phyloP scores from a whole-genome alignment of 2,329 filamentous ascomycete species.

The Sporothrix protearum region DNA sequence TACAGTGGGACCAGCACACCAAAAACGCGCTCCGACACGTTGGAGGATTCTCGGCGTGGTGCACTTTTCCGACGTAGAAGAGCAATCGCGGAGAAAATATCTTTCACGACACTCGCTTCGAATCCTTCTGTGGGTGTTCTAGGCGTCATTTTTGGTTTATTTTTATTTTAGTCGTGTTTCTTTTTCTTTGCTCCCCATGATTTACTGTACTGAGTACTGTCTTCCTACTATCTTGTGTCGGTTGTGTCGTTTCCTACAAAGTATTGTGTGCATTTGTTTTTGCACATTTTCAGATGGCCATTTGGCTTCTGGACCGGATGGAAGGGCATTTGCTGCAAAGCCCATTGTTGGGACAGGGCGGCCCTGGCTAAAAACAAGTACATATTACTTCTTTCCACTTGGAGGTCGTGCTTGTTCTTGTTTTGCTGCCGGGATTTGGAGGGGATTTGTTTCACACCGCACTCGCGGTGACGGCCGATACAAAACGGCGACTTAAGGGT shows the following conservation, averaged over 20 bases:
- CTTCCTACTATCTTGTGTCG: not conserved
- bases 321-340: conserved; percentile 1
- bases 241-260: too few species aligned
- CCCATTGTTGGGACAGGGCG: conserved; percentile 12
- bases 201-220: not conserved
- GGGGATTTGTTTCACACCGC: not conserved
- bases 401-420: too few species aligned
- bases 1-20: not conserved
- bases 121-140: conserved; percentile 4
- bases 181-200: not conserved
- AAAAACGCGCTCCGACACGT: not conserved
- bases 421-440: conserved; percentile 12
- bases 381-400: not conserved
- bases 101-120: not conserved
- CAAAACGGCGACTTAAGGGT: not conserved
- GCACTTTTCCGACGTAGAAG: not conserved
- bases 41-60: conserved; percentile 17
- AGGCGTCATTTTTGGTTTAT: not conserved
- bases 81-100: not conserved
- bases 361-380: not conserved
- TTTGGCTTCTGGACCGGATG: not conserved
- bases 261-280: not conserved
- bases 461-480: not conserved
- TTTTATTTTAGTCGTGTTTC: not conserved
- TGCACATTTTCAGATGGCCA: not conserved